Evolutionary conservation across 441 rosid species (phyloP).

Genomic region (Erodium moschatum): DNA sequence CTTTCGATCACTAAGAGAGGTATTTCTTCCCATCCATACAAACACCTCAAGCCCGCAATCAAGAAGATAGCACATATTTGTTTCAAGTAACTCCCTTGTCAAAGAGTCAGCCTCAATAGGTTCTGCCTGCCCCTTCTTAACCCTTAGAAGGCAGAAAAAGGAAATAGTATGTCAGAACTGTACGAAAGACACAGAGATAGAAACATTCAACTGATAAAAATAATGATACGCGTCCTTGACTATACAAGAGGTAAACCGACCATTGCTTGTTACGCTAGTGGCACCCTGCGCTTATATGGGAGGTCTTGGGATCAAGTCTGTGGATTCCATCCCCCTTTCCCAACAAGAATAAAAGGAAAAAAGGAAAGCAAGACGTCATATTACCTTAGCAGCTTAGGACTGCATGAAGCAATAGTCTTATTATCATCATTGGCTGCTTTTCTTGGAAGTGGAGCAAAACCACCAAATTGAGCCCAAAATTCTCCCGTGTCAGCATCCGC

Average conservation of each 20-base stretch:
- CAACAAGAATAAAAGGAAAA: not conserved
- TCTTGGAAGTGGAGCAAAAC: slow-evolving; percentile 95
- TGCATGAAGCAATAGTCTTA: slow-evolving; percentile 47
- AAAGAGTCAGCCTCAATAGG: slow-evolving; percentile 62
- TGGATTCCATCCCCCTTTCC: not conserved
- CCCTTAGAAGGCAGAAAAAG: slow-evolving; percentile 33
- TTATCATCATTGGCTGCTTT: slow-evolving; percentile 77
- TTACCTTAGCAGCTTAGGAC: slow-evolving; percentile 74
- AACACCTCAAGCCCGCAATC: slow-evolving; percentile 86
- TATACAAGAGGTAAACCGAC: not conserved
- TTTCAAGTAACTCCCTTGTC: slow-evolving; percentile 70
- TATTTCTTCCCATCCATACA: slow-evolving; percentile 93
- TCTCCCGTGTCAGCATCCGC: slow-evolving; percentile 97
- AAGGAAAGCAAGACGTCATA: not conserved
- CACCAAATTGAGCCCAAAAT: slow-evolving; percentile 98
- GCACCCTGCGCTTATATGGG: not conserved
- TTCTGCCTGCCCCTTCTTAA: slow-evolving; percentile 52
- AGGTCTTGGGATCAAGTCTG: not conserved
- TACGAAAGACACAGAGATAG: not conserved
- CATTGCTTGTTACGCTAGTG: not conserved
- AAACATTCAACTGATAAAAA: not conserved
- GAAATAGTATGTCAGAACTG: not conserved
- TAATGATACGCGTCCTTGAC: not conserved
- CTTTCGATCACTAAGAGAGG: slow-evolving; percentile 94
- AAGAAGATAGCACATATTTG: slow-evolving; percentile 71